Evolutionary conservation across 2,329 filamentous ascomycete species (phyloP).

Genomic region (Lachnellula subtilissima): DNA sequence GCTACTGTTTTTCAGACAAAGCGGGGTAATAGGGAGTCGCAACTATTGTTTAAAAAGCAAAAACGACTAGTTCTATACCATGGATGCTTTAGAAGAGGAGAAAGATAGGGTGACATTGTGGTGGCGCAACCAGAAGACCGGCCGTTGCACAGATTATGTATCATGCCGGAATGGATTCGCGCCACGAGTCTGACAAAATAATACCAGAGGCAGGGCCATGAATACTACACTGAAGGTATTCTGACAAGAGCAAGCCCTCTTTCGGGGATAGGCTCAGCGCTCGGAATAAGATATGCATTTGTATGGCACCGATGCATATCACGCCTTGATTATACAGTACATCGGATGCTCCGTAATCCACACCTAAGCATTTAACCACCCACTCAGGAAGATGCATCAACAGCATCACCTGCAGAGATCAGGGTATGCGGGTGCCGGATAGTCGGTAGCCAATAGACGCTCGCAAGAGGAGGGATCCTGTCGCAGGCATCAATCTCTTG

Average conservation of each 20-base stretch:
- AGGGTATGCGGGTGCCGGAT: not conserved
- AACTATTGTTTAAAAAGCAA: not conserved
- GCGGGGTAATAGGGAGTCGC: not conserved
- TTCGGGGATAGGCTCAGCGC: not conserved
- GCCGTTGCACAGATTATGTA: not conserved
- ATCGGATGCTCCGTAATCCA: not conserved
- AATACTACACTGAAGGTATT: not conserved
- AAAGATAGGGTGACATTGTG: not conserved
- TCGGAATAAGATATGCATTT: not conserved
- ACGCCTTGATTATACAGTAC: not conserved
- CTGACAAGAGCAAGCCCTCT: not conserved
- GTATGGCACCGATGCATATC: not conserved
- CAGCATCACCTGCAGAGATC: not conserved
- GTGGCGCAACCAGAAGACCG: too few relatives aligned
- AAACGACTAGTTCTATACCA: not conserved
- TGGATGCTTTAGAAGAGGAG: not conserved
- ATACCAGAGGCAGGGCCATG: not conserved
- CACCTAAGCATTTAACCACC: not conserved
- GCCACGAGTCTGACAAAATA: not conserved
- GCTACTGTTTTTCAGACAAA: not conserved
- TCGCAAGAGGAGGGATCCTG: not conserved
- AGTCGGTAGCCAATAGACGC: slow-evolving; percentile 5
- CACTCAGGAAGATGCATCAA: not conserved
- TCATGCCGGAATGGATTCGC: too few relatives aligned
- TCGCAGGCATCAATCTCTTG: not conserved